Evolutionary conservation across 768 basidiomycete species (phyloP), one percentile per base, ranked within the genome.

Genomic region (Rhizopogon vinicolor): DNA sequence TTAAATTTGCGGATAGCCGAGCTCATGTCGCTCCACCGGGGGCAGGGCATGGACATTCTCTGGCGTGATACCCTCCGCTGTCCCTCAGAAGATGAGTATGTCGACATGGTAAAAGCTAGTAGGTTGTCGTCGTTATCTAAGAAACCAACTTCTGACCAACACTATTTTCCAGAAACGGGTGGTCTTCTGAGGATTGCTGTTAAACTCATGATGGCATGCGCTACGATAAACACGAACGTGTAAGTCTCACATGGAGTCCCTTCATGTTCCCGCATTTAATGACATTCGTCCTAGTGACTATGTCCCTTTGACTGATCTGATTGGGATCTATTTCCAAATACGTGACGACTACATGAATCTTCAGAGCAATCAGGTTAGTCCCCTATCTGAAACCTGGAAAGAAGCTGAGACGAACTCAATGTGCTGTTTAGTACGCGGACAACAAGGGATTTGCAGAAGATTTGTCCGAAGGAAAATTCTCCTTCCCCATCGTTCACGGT

Each of bases 21-120:
- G 65, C 77, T 93, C 18, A 71, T 95, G 25, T 85, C 87, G 8
- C 77, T 98, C 1, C 96, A 98, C 70, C 86, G 95, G 3, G 96
- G 95, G 0, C 95, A 98, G 69, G 96, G 96, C 0, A 78, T 92
- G 35, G 96, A 98, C 60, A 75, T 99, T 2, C 80, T 94, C 31
- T 99, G 95, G 94, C 78, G 96, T 51, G 96, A 98, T 62, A 87
- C 86, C 7, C 71, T 98, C 9, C 84, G 78, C 44, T 98, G 95
- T 65, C 96, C 96, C 3, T 88, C 88, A 0, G 96, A 99, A 67
- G 89, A 94, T 60, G 91, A 99, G 62, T 99, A 98, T 62, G 79
- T 99, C 46, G 73, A 80, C 1, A 99, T 99, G 96, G 96, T 96
- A 39, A 92, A 93, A 67, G 90, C 94, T 62, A 99, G 96, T 96